Evolutionary conservation across 1,139 yeast genomes (phyloP), one percentile per base, ranked within the genome.

Genomic region (Candida sanyaensis): DNA sequence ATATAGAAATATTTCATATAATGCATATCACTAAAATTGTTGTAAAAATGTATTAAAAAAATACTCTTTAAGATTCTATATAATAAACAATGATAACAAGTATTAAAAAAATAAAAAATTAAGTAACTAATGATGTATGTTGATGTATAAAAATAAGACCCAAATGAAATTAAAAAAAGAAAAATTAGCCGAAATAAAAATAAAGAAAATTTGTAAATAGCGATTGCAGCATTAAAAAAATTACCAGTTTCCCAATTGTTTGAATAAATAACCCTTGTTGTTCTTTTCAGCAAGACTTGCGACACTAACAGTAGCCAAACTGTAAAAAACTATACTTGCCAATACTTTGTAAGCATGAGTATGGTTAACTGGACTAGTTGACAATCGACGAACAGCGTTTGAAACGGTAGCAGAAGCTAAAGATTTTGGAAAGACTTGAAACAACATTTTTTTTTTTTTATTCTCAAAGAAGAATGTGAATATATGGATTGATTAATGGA

Each of bases 81-180:
- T 27, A 27, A 7, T 12, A 4, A 37, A 13, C 32, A 26, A 26
- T 26, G 28, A 26, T 26, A 26, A 26, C 4, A 42, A 13, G 55
- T 47, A 43, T n/a, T 42, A 12, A 30, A 45, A 26, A 45, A 42
- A 31, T 26, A 11, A 26, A 51, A 82, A 56, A 10, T 17, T 10
- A 30, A 30, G 6, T n/a, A 30, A n/a, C 13, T 17, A 3, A 30
- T 26, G 9, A 26, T 26, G 9, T 26, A 6, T 7, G 13, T 13
- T 10, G 10, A 24, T n/a, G 23, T 39, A 31, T n/a, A 6, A 29
- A 7, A 37, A 37, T 27, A 37, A 24, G 8, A 11, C 29, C 42
- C 42, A 30, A 23, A 29, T 28, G 17, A 29, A 39, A 6, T 9
- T 17, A 41, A 31, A 41, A 17, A 17, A 17, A 17, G 3, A 17